A percentile compares a stretch with the other conserved stretches of the same genome.
phyloP scores from a whole-genome alignment of 2,329 filamentous ascomycete genomes.

The Sclerotinia spermophila region DNA sequence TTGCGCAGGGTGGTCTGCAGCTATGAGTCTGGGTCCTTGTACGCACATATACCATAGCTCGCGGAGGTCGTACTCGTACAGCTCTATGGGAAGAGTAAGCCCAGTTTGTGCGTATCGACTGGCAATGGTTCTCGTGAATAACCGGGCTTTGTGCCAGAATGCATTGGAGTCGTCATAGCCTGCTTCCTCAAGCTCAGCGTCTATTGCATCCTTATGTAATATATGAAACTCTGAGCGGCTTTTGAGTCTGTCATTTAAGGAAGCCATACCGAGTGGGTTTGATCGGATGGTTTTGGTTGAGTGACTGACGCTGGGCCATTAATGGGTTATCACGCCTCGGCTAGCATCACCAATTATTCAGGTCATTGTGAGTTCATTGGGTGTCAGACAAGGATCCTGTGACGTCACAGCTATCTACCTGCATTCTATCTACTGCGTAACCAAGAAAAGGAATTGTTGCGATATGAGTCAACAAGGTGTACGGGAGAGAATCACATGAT shows the following conservation, averaged over 20 bases:
- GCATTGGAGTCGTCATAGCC: rapidly evolving
- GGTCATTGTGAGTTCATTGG: background rate
- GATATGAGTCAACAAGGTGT: too few species aligned
- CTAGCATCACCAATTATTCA: background rate
- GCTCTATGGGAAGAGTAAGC: background rate
- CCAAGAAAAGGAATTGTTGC: too few species aligned
- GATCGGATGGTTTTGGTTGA: background rate
- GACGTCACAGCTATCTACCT: background rate
- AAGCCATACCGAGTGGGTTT: background rate
- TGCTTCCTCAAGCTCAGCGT: background rate
- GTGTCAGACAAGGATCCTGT: background rate
- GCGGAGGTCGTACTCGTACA: background rate
- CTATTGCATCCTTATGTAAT: background rate
- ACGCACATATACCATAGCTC: background rate
- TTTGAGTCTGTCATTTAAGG: background rate
- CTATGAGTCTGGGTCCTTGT: background rate
- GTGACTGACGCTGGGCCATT: background rate
- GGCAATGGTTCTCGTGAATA: background rate
- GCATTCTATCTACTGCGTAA: too few species aligned
- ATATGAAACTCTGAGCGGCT: background rate
- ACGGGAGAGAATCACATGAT: too few species aligned
- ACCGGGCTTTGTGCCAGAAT: background rate
- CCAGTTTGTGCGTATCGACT: background rate
- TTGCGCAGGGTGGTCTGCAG: background rate
- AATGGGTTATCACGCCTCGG: background rate